Base-by-base conservation (phyloP, 2,329 filamentous ascomycete species). In the Cercospora beticola region DNA sequence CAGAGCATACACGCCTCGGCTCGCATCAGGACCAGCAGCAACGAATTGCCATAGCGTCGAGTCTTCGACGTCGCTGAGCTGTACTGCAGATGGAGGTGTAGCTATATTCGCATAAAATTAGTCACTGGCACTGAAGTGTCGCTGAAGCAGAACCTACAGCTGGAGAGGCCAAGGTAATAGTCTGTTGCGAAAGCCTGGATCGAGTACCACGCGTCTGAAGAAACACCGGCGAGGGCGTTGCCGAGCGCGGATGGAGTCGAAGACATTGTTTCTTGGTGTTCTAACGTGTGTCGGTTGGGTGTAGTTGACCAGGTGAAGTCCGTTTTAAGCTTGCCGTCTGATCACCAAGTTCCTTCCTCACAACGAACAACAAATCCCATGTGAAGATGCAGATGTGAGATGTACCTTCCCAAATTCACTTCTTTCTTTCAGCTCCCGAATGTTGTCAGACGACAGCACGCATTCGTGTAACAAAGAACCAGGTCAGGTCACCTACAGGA, bases 111-210 rank as follows among this genome's bases (percentile, higher is more conserved):
- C n/a, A 1, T 21, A 1, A 12, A n/a, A n/a, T 63, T 9, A 52
- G 18, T 64, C 28, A n/a, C 6, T 21, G 14, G n/a, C 31, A 23
- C 5, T 8, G 1, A 12, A 12, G 4, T 0, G 8, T 43, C 16
- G 18, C 43, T 23, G 10, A 8, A n/a, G 18, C 2, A 28, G 18
- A 54, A 40, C 28, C 2, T 58, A 68, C 67, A 56, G 59, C 49
- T 58, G 30, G 58, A 57, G 40, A 68, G 30, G 8, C 62, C 67
- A 40, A 68, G 58, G 18, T 65, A 68, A 52, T 68, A 68, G 36
- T 68, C 67, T 3, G 46, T 46, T n/a, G 67, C 63, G 33, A 62
- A 65, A 28, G 61, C 59, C 36, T 68, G 67, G 16, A 68, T 65
- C 14, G 62, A 65, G 18, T 65, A 68, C 67, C 67, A 68, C 12